A percentile compares a stretch with the other conserved stretches of the same genome.
Conservation (phyloP, 2,329 filamentous ascomycete genomes). For the Zasmidium citrigriseum region DNA sequence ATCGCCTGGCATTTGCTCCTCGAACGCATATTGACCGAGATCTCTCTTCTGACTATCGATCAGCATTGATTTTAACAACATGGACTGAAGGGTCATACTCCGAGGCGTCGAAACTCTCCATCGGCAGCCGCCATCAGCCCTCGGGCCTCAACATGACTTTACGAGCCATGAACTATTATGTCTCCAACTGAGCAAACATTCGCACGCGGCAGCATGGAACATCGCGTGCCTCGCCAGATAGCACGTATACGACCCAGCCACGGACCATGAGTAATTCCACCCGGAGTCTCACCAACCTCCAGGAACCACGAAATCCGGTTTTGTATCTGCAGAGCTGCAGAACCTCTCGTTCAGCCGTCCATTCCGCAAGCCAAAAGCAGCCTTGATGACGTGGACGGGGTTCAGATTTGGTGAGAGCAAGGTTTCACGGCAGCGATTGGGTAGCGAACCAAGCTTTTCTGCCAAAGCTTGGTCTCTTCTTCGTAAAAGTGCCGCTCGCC, state of each 20-base stretch:
- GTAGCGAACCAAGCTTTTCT: conserved; percentile 1
- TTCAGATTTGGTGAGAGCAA: too few relatives aligned
- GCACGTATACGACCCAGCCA: too few relatives aligned
- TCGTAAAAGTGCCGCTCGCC: background rate
- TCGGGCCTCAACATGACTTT: background rate
- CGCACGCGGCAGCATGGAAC: too few relatives aligned
- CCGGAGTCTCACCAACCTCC: too few relatives aligned
- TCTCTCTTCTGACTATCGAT: conserved; percentile 39
- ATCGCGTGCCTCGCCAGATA: too few relatives aligned
- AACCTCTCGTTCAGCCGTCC: background rate
- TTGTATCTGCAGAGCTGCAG: background rate
- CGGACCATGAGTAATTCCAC: too few relatives aligned
- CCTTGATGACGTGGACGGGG: background rate
- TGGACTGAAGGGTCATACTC: conserved; percentile 1
- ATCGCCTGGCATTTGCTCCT: conserved; percentile 45
- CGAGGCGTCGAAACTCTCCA: conserved; percentile 7
- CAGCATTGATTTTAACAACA: background rate
- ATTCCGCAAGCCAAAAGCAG: background rate
- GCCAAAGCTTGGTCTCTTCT: conserved; percentile 8
- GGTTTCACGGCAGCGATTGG: background rate
- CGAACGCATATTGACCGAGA: conserved; percentile 47
- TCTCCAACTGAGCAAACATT: too few relatives aligned
- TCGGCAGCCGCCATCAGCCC: background rate
- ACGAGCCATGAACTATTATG: too few relatives aligned
- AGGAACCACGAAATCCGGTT: background rate